Percentiles rank a stretch among this genome's conserved stretches.
phyloP scores from a whole-genome alignment of 192 early-diverging fungal species.

The Podila epicladia region DNA sequence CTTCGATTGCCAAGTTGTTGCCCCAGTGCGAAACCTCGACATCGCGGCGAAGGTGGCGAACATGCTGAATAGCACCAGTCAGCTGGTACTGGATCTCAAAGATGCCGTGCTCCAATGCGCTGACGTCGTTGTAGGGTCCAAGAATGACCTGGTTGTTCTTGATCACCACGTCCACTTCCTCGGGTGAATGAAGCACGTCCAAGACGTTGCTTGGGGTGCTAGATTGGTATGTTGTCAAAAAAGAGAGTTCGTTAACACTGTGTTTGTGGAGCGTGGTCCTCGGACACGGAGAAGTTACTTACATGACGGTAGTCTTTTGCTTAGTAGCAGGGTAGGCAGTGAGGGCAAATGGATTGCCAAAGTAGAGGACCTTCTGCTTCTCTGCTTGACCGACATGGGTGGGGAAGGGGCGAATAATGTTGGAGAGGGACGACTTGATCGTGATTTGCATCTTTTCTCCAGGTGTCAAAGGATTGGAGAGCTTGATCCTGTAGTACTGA shows the following conservation, averaged over 20 bases:
- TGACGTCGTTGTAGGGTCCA: conserved; percentile 72
- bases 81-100: conserved; percentile 76
- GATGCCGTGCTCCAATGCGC: conserved; percentile 43
- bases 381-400: conserved; percentile 66
- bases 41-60: conserved; percentile 69
- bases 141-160: conserved; percentile 72
- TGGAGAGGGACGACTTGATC: conserved; percentile 59
- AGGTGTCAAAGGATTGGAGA: conserved; percentile 57
- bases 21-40: conserved; percentile 89
- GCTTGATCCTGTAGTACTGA: conserved; percentile 60
- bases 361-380: conserved; percentile 72
- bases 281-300: conserved; percentile 25
- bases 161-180: conserved; percentile 39
- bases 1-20: conserved; percentile 82
- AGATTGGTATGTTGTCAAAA: neutral
- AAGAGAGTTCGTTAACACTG: neutral
- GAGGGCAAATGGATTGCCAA: conserved; percentile 66
- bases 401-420: conserved; percentile 63
- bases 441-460: conserved; percentile 69
- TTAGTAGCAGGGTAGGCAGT: conserved; percentile 75
- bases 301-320: conserved; percentile 85
- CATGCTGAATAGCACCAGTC: conserved; percentile 64
- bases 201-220: conserved; percentile 38
- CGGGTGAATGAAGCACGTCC: conserved; percentile 52
- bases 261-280: neutral